Evolutionary conservation across 768 basidiomycete genomes (phyloP), one percentile per base, ranked within the genome.

Genomic region (Trametopsis cervina): DNA sequence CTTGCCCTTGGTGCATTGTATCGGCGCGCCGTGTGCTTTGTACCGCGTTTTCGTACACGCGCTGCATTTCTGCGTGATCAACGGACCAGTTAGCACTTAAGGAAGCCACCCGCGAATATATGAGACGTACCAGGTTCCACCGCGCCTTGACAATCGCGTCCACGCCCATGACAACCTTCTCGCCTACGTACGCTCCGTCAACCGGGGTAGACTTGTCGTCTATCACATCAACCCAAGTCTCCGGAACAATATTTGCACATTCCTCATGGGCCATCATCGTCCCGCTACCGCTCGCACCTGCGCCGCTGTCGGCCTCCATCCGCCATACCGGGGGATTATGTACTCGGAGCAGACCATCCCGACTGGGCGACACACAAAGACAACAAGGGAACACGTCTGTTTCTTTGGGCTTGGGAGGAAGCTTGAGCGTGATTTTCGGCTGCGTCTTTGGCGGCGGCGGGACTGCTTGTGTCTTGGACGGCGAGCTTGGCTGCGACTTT

Each of bases 1-100:
- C 67, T 93, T 95, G 39, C 92, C 93, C 64, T 89, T 90, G 13
- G 89, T 89, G 62, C 94, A 97, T 60, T 97, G 94, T 21, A 96
- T 82, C 21, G 85, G 85, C 0, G 85, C 88, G 15, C 85, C 89
- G 52, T 89, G 89, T 0, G 68, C 70, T 58, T 83, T 88, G 10
- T 71, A 64, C 26, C 74, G 73, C 37, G 68, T 74, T 63, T 83
- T 89, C n/a, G 75, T 71, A 62, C 94, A 97, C 0, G 82, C 78
- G 5, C 82, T 76, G 63, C 95, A 99, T 85, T 95, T 96, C 92
- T 97, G 49, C 1, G 20, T 42, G 22, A 24, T 23, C 48, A 26
- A n/a, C n/a, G n/a, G n/a, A n/a, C n/a, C n/a, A n/a, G n/a, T n/a
- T n/a, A n/a, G n/a, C n/a, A n/a, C 21, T 39, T 13, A 41, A 37